Conservation (phyloP, 129 eudicot species). For the Rutidosis leptorrhynchoides region DNA sequence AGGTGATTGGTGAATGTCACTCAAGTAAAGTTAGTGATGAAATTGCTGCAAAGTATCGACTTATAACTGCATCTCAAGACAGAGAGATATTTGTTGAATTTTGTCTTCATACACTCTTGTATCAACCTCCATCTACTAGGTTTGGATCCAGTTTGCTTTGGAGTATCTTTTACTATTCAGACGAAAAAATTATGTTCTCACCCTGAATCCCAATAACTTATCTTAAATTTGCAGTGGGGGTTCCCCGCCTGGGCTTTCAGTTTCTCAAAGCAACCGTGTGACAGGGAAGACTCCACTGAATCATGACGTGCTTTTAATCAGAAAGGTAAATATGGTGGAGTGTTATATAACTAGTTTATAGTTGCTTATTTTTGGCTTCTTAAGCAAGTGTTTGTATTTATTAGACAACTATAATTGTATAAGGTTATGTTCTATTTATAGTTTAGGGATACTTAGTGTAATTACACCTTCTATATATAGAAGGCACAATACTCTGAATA, state of each 20-base stretch:
- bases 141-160: conserved; percentile 31
- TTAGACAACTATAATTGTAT: too few species aligned
- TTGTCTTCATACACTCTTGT: conserved; percentile 74
- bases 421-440: too few species aligned
- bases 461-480: too few species aligned
- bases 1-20: conserved; percentile 93
- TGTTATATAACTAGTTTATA: conserved; percentile 23
- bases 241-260: conserved; percentile 79
- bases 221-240: conserved; percentile 53
- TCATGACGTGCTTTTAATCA: conserved; percentile 46
- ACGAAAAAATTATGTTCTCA: neutral
- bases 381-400: conserved; percentile 4
- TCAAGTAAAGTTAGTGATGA: conserved; percentile 53
- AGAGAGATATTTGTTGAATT: conserved; percentile 75
- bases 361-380: conserved; percentile 2
- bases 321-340: conserved; percentile 51
- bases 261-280: conserved; percentile 74
- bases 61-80: conserved; percentile 53
- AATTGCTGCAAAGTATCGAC: conserved; percentile 60
- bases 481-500: too few species aligned
- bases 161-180: conserved; percentile 4
- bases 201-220: conserved; percentile 16
- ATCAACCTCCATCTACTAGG: conserved; percentile 76
- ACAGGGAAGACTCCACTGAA: conserved; percentile 61
- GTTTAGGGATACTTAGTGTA: too few species aligned